A percentile compares a stretch with the other conserved stretches of the same genome.
phyloP scores from a whole-genome alignment of 169 alveolate species.

The Theileria orientalis region DNA sequence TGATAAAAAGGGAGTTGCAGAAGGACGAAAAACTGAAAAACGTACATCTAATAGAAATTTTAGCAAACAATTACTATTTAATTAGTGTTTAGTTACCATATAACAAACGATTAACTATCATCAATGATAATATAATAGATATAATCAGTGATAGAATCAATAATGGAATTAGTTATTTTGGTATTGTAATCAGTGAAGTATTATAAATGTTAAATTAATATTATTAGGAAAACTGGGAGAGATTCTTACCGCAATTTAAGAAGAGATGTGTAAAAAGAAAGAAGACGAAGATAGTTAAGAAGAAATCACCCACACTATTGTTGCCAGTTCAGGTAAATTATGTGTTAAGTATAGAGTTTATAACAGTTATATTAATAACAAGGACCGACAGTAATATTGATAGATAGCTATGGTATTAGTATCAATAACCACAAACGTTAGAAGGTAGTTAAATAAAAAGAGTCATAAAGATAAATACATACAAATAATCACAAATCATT shows the following conservation, averaged over 20 bases:
- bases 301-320: slow-evolving; percentile 84
- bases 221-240: slow-evolving; percentile 91
- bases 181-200: not conserved
- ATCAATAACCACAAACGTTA: too few species aligned
- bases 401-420: not conserved
- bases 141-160: slow-evolving; percentile 1
- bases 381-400: too few species aligned
- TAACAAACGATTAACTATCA: not conserved
- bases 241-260: slow-evolving; percentile 97
- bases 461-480: too few species aligned
- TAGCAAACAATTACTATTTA: not conserved
- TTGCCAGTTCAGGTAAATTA: slow-evolving; percentile 93
- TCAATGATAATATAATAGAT: not conserved
- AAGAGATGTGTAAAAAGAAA: slow-evolving; percentile 91
- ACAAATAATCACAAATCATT: too few species aligned
- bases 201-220: not conserved
- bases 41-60: slow-evolving; percentile 42
- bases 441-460: too few species aligned
- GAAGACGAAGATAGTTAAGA: slow-evolving; percentile 77
- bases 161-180: slow-evolving; percentile 16
- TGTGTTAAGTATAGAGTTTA: too few species aligned
- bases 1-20: slow-evolving; percentile 96
- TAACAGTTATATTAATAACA: not conserved
- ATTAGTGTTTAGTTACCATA: not conserved
- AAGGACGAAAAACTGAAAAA: slow-evolving; percentile 90